Base-by-base conservation (phyloP, 495 filamentous ascomycete genomes). In the Patellaria atrata region DNA sequence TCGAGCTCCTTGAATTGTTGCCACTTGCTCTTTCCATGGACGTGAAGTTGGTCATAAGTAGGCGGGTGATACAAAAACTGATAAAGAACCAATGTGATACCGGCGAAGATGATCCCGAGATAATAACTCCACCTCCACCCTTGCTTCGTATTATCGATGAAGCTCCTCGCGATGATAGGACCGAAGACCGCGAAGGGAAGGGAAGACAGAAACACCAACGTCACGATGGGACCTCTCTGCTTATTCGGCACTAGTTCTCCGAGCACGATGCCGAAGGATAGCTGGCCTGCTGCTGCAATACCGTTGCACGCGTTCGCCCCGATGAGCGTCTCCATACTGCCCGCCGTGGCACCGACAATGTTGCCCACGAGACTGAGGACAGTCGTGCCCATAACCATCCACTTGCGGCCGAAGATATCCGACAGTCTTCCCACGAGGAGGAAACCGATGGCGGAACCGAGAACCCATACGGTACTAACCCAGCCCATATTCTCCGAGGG, bases 91-190 rank as follows among this genome's bases (percentile, higher is more conserved):
- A 54, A 4, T 14, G 50, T 2, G 38, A 59, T 37, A 38, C 46
- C 35, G 46, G 59, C 15, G 59, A 72, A 18, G 63, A 70, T 19
- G 68, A 79, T 41, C 69, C 91, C 32, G 73, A 87, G 40, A 84
- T 93, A 54, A 82, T 92, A 55, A 66, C 76, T 27, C 79, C 73
- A 43, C 63, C 75, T 43, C 81, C 53, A 56, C 8, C 48, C 44
- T 1, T 42, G 27, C 5, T 30, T 24, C 1, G 53, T 56, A 22
- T 49, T 33, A 1, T 18, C 1, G 34, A 54, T 49, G 34, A 56
- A 50, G 0, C 29, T 26, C 13, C 43, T 41, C 7, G 53, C 53
- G 21, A 56, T 53, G 22, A 52, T 40, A 11, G 50, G 50, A 3
- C 53, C 53, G 33, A 56, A 56, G 12, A 49, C 45, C 39, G 26